These are phyloP conservation scores for Mycena rosella DNA, from an alignment of 768 basidiomycete species.

Conservation along the genomic window DNA sequence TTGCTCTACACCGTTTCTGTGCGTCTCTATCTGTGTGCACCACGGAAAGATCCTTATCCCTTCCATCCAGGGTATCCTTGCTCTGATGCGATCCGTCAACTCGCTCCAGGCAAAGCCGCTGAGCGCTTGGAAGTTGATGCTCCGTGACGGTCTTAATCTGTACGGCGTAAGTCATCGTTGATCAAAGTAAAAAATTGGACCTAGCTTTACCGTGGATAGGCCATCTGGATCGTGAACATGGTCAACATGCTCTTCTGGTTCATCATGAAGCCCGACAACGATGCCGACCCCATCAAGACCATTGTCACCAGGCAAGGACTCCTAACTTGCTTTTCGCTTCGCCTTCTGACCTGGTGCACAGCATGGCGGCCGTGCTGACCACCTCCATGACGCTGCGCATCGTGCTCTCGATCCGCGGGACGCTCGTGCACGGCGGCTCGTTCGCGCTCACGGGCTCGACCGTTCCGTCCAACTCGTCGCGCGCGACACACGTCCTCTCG, in stretches of 20 bases:
- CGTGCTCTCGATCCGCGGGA: slow-evolving; percentile 84
- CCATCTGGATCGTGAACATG: slow-evolving; percentile 85
- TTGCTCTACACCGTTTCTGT: slow-evolving; percentile 79
- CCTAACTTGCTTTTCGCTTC: not conserved
- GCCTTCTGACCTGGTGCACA: not conserved
- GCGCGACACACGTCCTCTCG: slow-evolving; percentile 65
- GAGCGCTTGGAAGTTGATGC: slow-evolving; percentile 87
- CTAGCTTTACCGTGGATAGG: slow-evolving; percentile 48
- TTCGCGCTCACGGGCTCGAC: slow-evolving; percentile 69
- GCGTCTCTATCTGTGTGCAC: slow-evolving; percentile 40
- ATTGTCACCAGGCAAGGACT: slow-evolving; percentile 67
- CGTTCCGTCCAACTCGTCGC: slow-evolving; percentile 56
- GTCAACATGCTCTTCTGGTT: slow-evolving; percentile 91
- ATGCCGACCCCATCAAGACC: slow-evolving; percentile 79
- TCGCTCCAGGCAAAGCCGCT: slow-evolving; percentile 71
- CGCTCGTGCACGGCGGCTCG: slow-evolving; percentile 76
- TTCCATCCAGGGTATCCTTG: slow-evolving; percentile 64
- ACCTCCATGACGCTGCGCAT: slow-evolving; percentile 92
- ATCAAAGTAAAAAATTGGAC: slow-evolving; percentile 21
- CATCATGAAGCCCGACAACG: slow-evolving; percentile 75
- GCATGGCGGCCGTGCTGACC: slow-evolving; percentile 89
- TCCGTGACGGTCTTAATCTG: slow-evolving; percentile 89
- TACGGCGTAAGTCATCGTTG: slow-evolving; percentile 67
- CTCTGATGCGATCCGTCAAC: slow-evolving; percentile 68
- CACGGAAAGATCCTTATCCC: slow-evolving; percentile 4